Percentiles rank a stretch among this genome's conserved stretches.
Conservation (phyloP, 768 basidiomycete species). For the Myochromella boudieri region DNA sequence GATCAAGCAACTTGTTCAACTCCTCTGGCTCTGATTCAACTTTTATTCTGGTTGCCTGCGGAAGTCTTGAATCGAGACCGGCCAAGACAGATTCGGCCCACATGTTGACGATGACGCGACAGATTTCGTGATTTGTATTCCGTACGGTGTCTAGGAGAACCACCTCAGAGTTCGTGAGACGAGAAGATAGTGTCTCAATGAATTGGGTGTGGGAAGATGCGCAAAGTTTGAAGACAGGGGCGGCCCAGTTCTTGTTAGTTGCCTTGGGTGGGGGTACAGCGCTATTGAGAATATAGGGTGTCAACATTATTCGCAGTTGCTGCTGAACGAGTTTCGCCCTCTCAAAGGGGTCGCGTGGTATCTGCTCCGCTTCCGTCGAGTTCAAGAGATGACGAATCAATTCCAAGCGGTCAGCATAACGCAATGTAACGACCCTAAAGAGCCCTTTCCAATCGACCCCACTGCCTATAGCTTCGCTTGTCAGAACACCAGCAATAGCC, state of each 20-base stretch:
- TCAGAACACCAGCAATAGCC: conserved; percentile 17
- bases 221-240: conserved; percentile 28
- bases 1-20: conserved; percentile 10
- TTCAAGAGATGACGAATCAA: conserved; percentile 20
- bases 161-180: conserved; percentile 27
- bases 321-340: neutral
- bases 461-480: conserved; percentile 16
- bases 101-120: conserved; percentile 41
- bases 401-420: conserved; percentile 33
- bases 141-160: conserved; percentile 26
- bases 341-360: neutral
- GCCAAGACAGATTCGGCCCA: conserved; percentile 42
- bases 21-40: too few species aligned
- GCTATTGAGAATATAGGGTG: conserved; percentile 9
- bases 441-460: conserved; percentile 35
- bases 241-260: conserved; percentile 22
- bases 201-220: conserved; percentile 27
- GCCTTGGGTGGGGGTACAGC: conserved; percentile 2
- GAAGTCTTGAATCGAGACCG: conserved; percentile 23
- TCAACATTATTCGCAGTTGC: conserved; percentile 6
- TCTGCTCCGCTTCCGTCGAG: neutral
- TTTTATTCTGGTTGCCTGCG: too few species aligned
- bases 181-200: conserved; percentile 5
- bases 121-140: conserved; percentile 43
- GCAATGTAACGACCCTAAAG: conserved; percentile 27